These are phyloP conservation scores for Panaeolus cyanescens DNA, from an alignment of 768 basidiomycete species.

Conservation along the genomic window DNA sequence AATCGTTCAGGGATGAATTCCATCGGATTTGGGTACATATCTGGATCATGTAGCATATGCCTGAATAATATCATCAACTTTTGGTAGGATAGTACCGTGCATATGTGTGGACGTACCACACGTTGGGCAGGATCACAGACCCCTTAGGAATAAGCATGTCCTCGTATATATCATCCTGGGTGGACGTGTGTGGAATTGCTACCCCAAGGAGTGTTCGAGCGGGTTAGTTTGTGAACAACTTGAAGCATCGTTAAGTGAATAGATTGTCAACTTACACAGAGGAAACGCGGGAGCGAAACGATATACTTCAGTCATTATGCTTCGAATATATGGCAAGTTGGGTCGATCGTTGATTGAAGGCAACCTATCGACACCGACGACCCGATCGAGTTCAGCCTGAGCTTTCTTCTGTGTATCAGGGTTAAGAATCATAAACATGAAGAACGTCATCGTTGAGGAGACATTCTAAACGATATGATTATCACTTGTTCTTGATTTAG, in stretches of 20 bases:
- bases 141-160: conserved; percentile 38
- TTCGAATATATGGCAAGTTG: background rate
- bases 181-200: conserved; percentile 19
- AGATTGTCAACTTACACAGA: background rate
- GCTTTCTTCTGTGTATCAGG: conserved; percentile 16
- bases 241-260: background rate
- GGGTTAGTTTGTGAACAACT: background rate
- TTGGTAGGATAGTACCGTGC: background rate
- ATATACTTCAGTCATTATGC: background rate
- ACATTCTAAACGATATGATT: conserved; percentile 8
- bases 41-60: conserved; percentile 55
- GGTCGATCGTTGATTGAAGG: background rate
- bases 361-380: background rate
- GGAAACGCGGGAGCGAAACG: background rate
- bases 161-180: conserved; percentile 22
- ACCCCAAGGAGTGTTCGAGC: background rate
- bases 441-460: conserved; percentile 14
- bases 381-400: conserved; percentile 15
- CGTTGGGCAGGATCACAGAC: conserved; percentile 50
- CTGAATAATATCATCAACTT: conserved; percentile 19
- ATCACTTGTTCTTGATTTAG: background rate
- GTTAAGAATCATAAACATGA: conserved; percentile 17
- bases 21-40: conserved; percentile 53
- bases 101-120: conserved; percentile 35
- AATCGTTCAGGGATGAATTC: conserved; percentile 63